These are phyloP conservation scores for Sugiyamaella pinicola DNA, from an alignment of 1,139 yeast species.

Conservation along the genomic window DNA sequence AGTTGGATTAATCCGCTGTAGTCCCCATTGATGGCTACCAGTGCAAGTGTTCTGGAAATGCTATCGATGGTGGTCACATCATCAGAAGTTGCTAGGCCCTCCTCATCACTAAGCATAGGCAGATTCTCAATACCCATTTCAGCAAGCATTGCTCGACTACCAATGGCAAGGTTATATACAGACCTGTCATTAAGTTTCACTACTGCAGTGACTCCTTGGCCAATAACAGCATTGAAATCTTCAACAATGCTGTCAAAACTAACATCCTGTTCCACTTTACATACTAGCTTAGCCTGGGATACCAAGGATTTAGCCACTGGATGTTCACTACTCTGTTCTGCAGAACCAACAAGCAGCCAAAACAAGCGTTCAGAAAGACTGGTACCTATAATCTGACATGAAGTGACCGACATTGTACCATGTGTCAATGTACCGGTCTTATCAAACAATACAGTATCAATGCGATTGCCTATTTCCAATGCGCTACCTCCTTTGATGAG, in stretches of 20 bases:
- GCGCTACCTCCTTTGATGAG: constrained; percentile 92
- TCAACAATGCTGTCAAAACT: constrained; percentile 44
- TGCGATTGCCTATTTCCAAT: constrained; percentile 68
- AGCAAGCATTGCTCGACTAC: constrained; percentile 56
- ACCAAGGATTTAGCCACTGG: constrained; percentile 79
- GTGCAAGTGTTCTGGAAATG: constrained; percentile 41
- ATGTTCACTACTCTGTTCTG: constrained; percentile 80
- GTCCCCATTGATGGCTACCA: constrained; percentile 54
- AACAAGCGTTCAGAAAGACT: constrained; percentile 22
- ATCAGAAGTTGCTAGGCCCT: neutral
- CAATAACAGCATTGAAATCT: constrained; percentile 59
- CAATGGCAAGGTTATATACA: constrained; percentile 51
- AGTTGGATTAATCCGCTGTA: constrained; percentile 69
- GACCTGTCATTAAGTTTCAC: constrained; percentile 39
- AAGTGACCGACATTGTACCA: constrained; percentile 69
- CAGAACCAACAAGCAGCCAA: constrained; percentile 63
- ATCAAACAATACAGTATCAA: constrained; percentile 78
- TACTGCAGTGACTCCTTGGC: constrained; percentile 67
- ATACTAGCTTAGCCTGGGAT: constrained; percentile 38
- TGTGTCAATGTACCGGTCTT: constrained; percentile 94
- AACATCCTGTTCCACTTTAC: constrained; percentile 33
- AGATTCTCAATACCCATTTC: constrained; percentile 33
- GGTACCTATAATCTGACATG: constrained; percentile 31
- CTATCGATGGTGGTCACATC: constrained; percentile 1
- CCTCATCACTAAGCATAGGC: constrained; percentile 27